Evolutionary conservation across 495 filamentous ascomycete genomes (phyloP), one percentile per base, ranked within the genome.

Genomic region (Aspergillus heteromorphus): DNA sequence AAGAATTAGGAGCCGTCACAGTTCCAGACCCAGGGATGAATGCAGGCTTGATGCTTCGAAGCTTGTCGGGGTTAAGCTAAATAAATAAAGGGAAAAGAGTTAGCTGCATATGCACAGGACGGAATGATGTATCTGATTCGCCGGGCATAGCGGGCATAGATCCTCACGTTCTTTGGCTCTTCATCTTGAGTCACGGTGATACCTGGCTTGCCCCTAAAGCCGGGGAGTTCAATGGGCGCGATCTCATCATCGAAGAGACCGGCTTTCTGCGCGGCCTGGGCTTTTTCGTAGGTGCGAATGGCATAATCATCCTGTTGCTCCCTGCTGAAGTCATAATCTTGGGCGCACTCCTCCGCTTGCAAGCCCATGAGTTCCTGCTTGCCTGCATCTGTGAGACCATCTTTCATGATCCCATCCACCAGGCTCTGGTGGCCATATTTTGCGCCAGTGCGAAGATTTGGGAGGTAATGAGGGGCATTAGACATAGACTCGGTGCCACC

Each of bases 401-500:
- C 93, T 73, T 88, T 87, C 59, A 95, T 80, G 56, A 97, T 83
- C 49, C 91, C 93, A 67, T 98, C 93, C 13, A 97, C 80, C 53
- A 97, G 75, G 29, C 73, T 82, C 67, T 88, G 85, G 74, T 96
- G 80, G 62, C 93, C 93, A 73, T 89, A 97, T 75, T 96, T 96
- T 66, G 84, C 82, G 45, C 93, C 93, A 47, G 72, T 83, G 60
- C 93, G 88, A 21, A 91, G 76, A 63, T 76, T 86, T 41, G 90
- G 89, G 41, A 96, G 83, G 77, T 98, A 98, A 75, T 97, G 91
- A n/a, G 95, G 95, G 45, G 84, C 79, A 76, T 97, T 97, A 57
- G 89, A 92, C 93, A 98, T 98, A 73, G 89, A 93, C 79, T 98
- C 93, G 54, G 92, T 82, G 54, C 93, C 93, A 61, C 92, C 93